These are phyloP conservation scores for Lindgomyces ingoldianus DNA, from an alignment of 495 filamentous ascomycete genomes.

Conservation along the genomic window DNA sequence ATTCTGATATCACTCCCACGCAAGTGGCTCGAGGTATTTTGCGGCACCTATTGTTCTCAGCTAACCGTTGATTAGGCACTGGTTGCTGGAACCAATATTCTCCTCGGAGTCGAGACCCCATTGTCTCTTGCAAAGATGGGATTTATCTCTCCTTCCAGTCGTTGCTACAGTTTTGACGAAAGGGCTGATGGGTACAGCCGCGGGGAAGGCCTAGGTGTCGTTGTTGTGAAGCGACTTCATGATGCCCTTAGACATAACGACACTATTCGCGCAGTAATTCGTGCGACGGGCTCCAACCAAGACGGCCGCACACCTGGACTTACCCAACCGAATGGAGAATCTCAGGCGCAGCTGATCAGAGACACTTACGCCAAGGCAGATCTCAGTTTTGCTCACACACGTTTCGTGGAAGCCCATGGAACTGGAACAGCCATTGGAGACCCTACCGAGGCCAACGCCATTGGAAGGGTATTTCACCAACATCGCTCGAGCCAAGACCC, in stretches of 20 bases:
- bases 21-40: too few species aligned
- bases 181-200: background rate
- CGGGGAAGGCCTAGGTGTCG: slow-evolving; percentile 39
- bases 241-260: slow-evolving; percentile 42
- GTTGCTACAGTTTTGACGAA: slow-evolving; percentile 2
- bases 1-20: too few species aligned
- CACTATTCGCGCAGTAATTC: slow-evolving; percentile 50
- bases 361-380: slow-evolving; percentile 17
- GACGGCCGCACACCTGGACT: slow-evolving; percentile 49
- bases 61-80: background rate
- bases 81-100: slow-evolving; percentile 8
- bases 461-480: slow-evolving; percentile 37
- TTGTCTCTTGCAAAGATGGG: slow-evolving; percentile 1
- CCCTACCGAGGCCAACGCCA: slow-evolving; percentile 60
- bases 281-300: slow-evolving; percentile 48
- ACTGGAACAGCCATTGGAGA: slow-evolving; percentile 51
- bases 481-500: background rate
- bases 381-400: slow-evolving; percentile 35
- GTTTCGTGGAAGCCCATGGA: slow-evolving; percentile 30
- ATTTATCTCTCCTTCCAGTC: slow-evolving; percentile 30
- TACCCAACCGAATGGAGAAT: slow-evolving; percentile 17
- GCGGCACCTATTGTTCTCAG: too few species aligned
- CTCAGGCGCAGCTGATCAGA: slow-evolving; percentile 17
- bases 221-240: slow-evolving; percentile 45
- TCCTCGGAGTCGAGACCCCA: background rate